Conservation (phyloP, 2,329 filamentous ascomycete species). For the Macrophomina phaseolina region DNA sequence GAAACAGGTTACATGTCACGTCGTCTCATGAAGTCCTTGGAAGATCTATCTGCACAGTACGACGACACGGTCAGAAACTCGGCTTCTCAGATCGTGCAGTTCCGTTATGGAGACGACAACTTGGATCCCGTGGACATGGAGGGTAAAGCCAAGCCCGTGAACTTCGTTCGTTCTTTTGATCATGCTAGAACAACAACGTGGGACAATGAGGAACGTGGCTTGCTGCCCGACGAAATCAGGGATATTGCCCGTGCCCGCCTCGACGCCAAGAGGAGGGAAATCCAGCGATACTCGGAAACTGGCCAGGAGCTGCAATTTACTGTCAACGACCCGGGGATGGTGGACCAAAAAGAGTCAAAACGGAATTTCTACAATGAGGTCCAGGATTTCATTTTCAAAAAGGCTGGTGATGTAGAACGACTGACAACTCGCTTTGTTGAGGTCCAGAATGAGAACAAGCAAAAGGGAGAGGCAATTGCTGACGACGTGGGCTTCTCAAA, state of each 20-base stretch:
- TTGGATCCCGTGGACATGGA: constrained; percentile 98
- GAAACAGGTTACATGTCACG: constrained; percentile 99
- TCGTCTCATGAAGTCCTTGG: constrained; percentile 95
- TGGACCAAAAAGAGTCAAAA: constrained; percentile 70
- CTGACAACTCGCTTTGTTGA: constrained; percentile 21
- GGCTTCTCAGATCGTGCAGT: constrained; percentile 86
- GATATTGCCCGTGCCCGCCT: constrained; percentile 72
- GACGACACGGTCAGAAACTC: constrained; percentile 95
- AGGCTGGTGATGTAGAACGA: constrained; percentile 57
- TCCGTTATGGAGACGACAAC: constrained; percentile 95
- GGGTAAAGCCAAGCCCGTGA: constrained; percentile 86
- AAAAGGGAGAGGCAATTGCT: not conserved
- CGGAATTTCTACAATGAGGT: constrained; percentile 83
- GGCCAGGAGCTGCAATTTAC: constrained; percentile 40
- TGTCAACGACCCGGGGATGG: constrained; percentile 57
- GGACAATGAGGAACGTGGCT: constrained; percentile 73
- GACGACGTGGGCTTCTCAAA: constrained; percentile 25
- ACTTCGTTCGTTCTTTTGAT: constrained; percentile 89
- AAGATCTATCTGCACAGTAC: constrained; percentile 92
- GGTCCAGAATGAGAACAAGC: constrained; percentile 55
- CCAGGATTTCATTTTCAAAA: constrained; percentile 70
- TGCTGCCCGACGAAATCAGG: constrained; percentile 77
- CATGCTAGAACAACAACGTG: constrained; percentile 80
- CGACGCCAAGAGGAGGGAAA: constrained; percentile 68
- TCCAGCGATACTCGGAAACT: constrained; percentile 42